These are phyloP conservation scores for Lipomyces yarrowii DNA, from an alignment of 1,139 yeast species.

Conservation along the genomic window DNA sequence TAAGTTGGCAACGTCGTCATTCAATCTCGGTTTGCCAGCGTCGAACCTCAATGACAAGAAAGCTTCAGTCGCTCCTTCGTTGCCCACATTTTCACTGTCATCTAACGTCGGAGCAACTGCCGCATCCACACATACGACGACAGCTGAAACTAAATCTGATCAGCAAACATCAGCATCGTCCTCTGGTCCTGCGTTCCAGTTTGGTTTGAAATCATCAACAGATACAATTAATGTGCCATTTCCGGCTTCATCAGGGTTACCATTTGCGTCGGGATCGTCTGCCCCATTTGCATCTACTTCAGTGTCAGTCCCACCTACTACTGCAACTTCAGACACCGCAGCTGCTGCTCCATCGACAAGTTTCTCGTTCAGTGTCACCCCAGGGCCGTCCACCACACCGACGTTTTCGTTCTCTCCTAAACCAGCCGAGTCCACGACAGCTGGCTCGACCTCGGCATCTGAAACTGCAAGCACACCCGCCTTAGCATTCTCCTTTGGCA, in stretches of 20 bases:
- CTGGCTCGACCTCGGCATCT: neutral
- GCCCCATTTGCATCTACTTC: neutral
- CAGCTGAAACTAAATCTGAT: neutral
- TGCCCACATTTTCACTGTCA: neutral
- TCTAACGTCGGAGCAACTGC: neutral
- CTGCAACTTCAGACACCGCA: neutral
- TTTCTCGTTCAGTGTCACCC: constrained; percentile 1
- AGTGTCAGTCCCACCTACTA: neutral
- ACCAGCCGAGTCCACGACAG: neutral
- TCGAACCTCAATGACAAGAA: neutral
- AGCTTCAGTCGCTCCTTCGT: neutral
- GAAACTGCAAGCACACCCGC: neutral
- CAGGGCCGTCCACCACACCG: neutral
- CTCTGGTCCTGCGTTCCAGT: constrained; percentile 6
- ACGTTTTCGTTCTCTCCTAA: neutral
- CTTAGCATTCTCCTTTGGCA: neutral
- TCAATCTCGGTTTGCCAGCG: constrained; percentile 2
- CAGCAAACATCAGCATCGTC: neutral
- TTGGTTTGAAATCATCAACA: neutral
- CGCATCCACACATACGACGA: neutral
- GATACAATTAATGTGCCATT: neutral
- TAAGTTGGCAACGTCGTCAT: neutral
- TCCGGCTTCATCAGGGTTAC: constrained; percentile 4
- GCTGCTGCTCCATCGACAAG: neutral
- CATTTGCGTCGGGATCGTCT: neutral